Base-by-base conservation (phyloP, 2,329 filamentous ascomycete genomes). In the Apiospora marii region DNA sequence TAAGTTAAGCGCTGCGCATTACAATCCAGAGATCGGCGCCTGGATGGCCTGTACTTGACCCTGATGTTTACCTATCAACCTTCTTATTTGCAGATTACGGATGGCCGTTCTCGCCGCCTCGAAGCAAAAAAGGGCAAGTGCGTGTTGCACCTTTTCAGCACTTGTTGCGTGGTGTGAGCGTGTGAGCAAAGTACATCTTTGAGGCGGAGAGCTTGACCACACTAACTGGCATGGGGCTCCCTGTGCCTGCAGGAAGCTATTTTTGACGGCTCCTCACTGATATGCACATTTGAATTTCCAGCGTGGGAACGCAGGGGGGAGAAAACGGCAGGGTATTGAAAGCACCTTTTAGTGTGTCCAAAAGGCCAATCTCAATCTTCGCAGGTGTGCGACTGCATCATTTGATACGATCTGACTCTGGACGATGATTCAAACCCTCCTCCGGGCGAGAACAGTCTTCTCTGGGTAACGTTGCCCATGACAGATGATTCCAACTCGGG, bases 231-330 rank as follows among this genome's bases (percentile, higher is more conserved):
- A 64, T 64, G 58, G 58, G 58, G 16, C 34, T 41, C 58, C 58
- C 19, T 64, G 58, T 22, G 58, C 58, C 53, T 41, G 58, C 58
- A 64, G 58, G 30, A 41, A 64, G 58, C 58, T 64, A 64, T 64
- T 64, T 41, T 64, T 64, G 58, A 64, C 58, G 58, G 58, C 19
- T 19, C 41, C 19, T 5, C 13, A 37, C 41, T 64, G 58, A 64
- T 37, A 61, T 64, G 34, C 19, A 37, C 58, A 24, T 64, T 64
- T 37, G 58, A 41, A 64, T 41, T 41, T 41, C 58, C 58, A 41
- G 58, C 34, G 30, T n/a, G 53, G 16, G 22, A 22, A 22, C 34
- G 8, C 7, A 41, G 22, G 30, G 30, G 30, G 8, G 30, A 13
- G 13, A 64, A 41, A 7, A 10, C 19, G 58, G 22, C 58, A 64